Base-by-base conservation (phyloP, 1,139 yeast species). In the Nakaseomyces uthaithaninus region DNA sequence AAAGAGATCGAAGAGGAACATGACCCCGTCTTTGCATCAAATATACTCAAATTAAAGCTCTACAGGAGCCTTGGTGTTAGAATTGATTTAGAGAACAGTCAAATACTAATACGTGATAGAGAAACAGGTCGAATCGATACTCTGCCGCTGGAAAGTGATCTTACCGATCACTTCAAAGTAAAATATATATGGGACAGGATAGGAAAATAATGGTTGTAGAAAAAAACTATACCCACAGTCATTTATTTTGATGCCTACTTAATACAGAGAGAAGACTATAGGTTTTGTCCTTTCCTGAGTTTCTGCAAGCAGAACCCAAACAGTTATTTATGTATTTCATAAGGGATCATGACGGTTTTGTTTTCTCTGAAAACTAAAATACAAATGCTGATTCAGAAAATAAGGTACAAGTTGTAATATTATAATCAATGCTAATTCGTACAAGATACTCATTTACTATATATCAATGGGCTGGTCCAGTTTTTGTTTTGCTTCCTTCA, bases 141-240 rank as follows among this genome's bases (percentile, higher is more conserved):
- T 2, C 33, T 57, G 18, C 52, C 59, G 2, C 37, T 57, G 22
- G 54, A 54, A 17, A 52, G 48, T 17, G 51, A 49, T 11, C 39
- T 49, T 8, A 55, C 57, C 37, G 54, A 51, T 9, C 55, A 39
- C 27, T 57, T 49, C 39, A 50, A 47, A 31, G 55, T 59, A 14
- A 57, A 56, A 26, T 55, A 51, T 30, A 46, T 57, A 15, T 57
- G 62, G 62, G 59, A 52, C 22, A 51, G 49, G 38, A 17, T 38
- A 22, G 35, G 39, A 4, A 23, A 37, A 37, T 52, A 26, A 39
- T n/a, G n/a, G n/a, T n/a, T n/a, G n/a, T n/a, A n/a, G n/a, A n/a
- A n/a, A n/a, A n/a, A n/a, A n/a, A n/a, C n/a, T n/a, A n/a, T n/a
- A n/a, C n/a, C n/a, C n/a, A n/a, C n/a, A n/a, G n/a, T n/a, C n/a